These are phyloP conservation scores for Cladochytrium replicatum DNA, from an alignment of 192 early-diverging fungal species.

Conservation along the genomic window DNA sequence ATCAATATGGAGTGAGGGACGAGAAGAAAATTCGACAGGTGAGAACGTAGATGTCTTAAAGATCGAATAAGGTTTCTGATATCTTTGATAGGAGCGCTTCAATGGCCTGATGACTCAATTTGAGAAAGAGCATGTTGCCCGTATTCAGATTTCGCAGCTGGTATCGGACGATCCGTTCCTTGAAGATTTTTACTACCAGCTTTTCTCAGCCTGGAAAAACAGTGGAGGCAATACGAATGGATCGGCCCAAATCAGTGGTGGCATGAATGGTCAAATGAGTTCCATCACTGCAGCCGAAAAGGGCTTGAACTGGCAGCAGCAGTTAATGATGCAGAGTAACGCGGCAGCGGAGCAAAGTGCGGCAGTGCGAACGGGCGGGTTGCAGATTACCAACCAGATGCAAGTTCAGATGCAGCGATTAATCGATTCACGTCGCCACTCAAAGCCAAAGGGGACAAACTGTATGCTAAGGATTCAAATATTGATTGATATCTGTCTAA, in stretches of 20 bases:
- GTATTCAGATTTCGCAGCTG: slow-evolving; percentile 90
- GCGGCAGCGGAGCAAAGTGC: slow-evolving; percentile 6
- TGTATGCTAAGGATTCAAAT: slow-evolving; percentile 32
- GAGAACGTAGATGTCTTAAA: slow-evolving; percentile 6
- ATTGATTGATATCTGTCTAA: neutral
- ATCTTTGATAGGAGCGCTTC: slow-evolving; percentile 55
- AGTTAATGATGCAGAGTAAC: slow-evolving; percentile 21
- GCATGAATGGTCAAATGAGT: neutral
- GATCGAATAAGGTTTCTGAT: neutral
- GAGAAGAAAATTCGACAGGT: neutral
- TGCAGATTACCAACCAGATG: slow-evolving; percentile 46
- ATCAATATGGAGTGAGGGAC: neutral
- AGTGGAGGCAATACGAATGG: neutral
- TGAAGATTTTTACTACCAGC: slow-evolving; percentile 96
- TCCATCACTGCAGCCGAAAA: neutral
- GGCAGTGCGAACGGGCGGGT: slow-evolving; percentile 1
- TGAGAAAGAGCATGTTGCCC: slow-evolving; percentile 90
- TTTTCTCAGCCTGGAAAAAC: slow-evolving; percentile 45
- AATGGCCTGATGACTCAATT: slow-evolving; percentile 83
- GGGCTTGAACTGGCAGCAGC: slow-evolving; percentile 41
- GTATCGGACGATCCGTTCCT: slow-evolving; percentile 84
- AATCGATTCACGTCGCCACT: slow-evolving; percentile 81
- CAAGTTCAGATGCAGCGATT: slow-evolving; percentile 94
- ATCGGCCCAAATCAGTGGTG: slow-evolving; percentile 1
- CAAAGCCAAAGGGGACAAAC: slow-evolving; percentile 74